Percentiles rank a stretch among this genome's conserved stretches.
Evolutionary conservation across 805 yeast species (phyloP).

Genomic region (Candida sithepensis): DNA sequence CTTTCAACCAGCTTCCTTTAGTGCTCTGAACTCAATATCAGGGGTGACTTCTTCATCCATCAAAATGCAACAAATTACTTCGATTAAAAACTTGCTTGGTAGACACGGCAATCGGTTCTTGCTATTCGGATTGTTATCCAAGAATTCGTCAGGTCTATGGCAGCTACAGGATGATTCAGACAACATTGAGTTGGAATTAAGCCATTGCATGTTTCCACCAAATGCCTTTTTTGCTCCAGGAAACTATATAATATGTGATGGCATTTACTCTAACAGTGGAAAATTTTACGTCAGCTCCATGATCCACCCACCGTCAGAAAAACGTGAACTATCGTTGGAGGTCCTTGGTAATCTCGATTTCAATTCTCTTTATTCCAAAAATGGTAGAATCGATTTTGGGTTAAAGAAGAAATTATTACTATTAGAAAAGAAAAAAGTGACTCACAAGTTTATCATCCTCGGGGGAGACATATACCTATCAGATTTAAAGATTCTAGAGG

Average conservation of each 20-base stretch:
- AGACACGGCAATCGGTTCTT: constrained; percentile 73
- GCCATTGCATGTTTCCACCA: constrained; percentile 56
- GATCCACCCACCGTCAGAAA: constrained; percentile 87
- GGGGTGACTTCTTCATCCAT: constrained; percentile 17
- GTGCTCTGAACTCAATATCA: constrained; percentile 42
- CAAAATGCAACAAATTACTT: constrained; percentile 45
- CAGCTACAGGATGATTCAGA: constrained; percentile 81
- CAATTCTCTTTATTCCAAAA: constrained; percentile 21
- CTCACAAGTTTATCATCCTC: constrained; percentile 61
- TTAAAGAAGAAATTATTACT: constrained; percentile 51
- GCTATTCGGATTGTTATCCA: constrained; percentile 70
- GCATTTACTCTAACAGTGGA: constrained; percentile 70
- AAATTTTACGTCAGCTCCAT: constrained; percentile 73
- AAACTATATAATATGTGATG: constrained; percentile 76
- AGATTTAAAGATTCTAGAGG: constrained; percentile 53
- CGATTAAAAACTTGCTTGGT: constrained; percentile 82
- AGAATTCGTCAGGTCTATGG: constrained; percentile 63
- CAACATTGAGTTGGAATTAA: constrained; percentile 60
- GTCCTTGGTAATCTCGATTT: constrained; percentile 80
- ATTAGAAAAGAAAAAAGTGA: constrained; percentile 51
- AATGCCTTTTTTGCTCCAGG: constrained; percentile 74
- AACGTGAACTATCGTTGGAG: constrained; percentile 60
- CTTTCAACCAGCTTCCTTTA: constrained; percentile 53
- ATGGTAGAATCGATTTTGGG: constrained; percentile 56
- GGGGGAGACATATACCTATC: constrained; percentile 77